phyloP scores from a whole-genome alignment of 2,329 filamentous ascomycete species.

The Fusarium xylarioides region DNA sequence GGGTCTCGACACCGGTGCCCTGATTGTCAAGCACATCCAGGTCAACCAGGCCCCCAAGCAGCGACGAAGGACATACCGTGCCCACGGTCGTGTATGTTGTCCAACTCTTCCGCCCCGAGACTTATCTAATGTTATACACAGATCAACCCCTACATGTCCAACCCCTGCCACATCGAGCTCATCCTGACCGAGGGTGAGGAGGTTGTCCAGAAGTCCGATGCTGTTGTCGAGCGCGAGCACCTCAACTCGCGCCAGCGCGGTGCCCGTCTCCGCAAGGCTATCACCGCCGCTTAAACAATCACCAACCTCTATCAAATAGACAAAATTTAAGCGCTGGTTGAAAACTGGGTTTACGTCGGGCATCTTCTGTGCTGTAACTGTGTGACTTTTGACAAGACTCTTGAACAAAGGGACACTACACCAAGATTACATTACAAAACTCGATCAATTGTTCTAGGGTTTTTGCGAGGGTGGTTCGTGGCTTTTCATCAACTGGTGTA shows the following conservation, averaged over 20 bases:
- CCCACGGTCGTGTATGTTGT: slow-evolving; percentile 95
- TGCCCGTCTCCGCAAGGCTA: slow-evolving; percentile 69
- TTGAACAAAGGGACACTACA: slow-evolving; percentile 24
- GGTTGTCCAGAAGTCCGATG: slow-evolving; percentile 92
- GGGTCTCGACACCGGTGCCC: slow-evolving; percentile 95
- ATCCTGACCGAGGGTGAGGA: slow-evolving; percentile 99
- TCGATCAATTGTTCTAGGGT: slow-evolving; percentile 42
- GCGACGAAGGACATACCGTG: slow-evolving; percentile 98
- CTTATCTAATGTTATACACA: slow-evolving; percentile 50
- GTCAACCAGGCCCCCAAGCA: slow-evolving; percentile 99
- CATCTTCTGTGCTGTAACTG: slow-evolving; percentile 34
- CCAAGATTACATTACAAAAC: slow-evolving; percentile 30
- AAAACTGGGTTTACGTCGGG: slow-evolving; percentile 38
- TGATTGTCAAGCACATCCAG: slow-evolving; percentile 99
- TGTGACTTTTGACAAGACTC: slow-evolving; percentile 30
- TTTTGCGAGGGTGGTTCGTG: slow-evolving; percentile 48
- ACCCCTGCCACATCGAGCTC: slow-evolving; percentile 99
- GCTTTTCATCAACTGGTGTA: slow-evolving; percentile 53
- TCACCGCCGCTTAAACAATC: slow-evolving; percentile 67
- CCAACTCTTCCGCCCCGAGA: neutral
- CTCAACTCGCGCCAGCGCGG: slow-evolving; percentile 95
- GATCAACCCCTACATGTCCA: slow-evolving; percentile 99
- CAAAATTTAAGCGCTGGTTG: slow-evolving; percentile 40
- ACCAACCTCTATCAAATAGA: slow-evolving; percentile 30
- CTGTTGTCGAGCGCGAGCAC: slow-evolving; percentile 77